Base-by-base conservation (phyloP, 345 rosid species). In the Eucalyptus tenuipes region DNA sequence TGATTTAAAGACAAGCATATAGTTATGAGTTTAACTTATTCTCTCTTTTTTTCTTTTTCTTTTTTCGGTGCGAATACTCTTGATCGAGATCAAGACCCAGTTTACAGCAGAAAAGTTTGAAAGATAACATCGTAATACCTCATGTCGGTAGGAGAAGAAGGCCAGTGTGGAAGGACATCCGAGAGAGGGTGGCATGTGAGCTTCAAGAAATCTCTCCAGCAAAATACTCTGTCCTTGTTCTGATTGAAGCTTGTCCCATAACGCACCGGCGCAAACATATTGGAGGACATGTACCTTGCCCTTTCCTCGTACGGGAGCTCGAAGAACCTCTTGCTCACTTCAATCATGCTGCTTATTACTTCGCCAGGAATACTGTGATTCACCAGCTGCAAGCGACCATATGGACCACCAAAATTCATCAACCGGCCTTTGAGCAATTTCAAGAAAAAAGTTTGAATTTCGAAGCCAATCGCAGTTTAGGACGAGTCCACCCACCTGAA, bases 191-290 rank as follows among this genome's bases (percentile, higher is more conserved):
- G 90, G 71, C 97, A 96, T 80, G 82, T 91, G 31, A 97, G 93
- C 90, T 97, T 97, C 90, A 97, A 90, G 92, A 97, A 96, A 88
- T 97, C 99, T 92, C 99, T 94, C 99, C 99, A 97, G 86, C 95
- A 95, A 81, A 95, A 97, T 71, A 97, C 98, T 50, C 90, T 89
- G 89, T 97, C 99, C 87, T 95, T 96, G 90, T 11, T 95, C 89
- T 97, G 99, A 92, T 96, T 97, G 64, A 95, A 95, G 93, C 99
- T 97, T 5, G 99, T 97, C 49, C 99, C 99, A 57, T 93, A 97
- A 48, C 99, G 93, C 48, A 95, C 99, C 22, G 94, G 92, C 37
- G 97, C 91, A 2, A 85, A 55, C 97, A 97, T 94, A 87, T 97
- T 96, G 13, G 96, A 49, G 7, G 97, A 89, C 99, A 97, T 95